Base-by-base conservation (phyloP, 2,329 filamentous ascomycete genomes). In the Neonectria faginata region DNA sequence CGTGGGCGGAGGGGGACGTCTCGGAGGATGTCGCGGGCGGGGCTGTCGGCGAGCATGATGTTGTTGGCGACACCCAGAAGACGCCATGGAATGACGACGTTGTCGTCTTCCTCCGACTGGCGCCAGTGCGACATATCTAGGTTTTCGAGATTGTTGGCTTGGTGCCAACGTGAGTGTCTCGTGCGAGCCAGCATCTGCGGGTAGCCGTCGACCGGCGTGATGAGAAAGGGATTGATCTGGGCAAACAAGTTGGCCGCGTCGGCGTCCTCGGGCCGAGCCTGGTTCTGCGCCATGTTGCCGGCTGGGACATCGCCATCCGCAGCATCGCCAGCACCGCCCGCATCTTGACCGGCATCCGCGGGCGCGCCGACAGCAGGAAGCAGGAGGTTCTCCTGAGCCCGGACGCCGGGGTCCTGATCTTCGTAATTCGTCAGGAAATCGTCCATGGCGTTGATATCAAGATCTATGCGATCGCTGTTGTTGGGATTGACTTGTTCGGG, bases 81-180 rank as follows among this genome's bases (percentile, higher is more conserved):
- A 9, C 60, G 61, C n/a, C 50, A 18, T 8, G 22, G 39, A 33
- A 29, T 50, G 3, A 36, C 14, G 2, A 39, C 22, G 16, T 41
- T 11, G 18, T 39, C 8, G 20, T 25, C 51, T n/a, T 29, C 57
- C 3, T 27, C 57, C 10, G 45, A 57, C 12, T 39, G 22, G 11
- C 60, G 57, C 70, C 70, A 73, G 36, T 71, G 66, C 11, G 57
- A 45, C 69, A 73, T 71, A 27, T 69, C 57, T 18, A 73, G 25
- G 27, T 39, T 44, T 27, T 73, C 59, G 18, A 73, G 62, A 16
- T 61, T 62, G 50, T 72, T 71, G 22, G 18, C 1, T 62, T 58
- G 12, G 20, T 41, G 39, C 65, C 70, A 73, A 27, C 70, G 70
- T 12, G 62, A 67, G 12, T 52, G 11, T 2, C 31, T 63, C 25